These are phyloP conservation scores for Phytophthora multivora DNA, from an alignment of 352 stramenopile species.

Conservation along the genomic window DNA sequence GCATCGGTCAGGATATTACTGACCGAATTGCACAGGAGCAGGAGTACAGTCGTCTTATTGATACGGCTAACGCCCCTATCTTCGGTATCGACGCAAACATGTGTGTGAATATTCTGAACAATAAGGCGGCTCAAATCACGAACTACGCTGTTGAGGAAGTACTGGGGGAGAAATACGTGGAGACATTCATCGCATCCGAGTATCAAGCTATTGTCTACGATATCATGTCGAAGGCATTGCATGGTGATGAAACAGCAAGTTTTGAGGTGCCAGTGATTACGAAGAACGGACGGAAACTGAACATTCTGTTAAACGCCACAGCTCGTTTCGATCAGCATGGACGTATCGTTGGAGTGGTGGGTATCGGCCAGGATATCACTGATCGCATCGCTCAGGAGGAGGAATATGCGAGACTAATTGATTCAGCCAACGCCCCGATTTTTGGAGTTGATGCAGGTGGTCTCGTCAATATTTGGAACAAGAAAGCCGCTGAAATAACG, in stretches of 20 bases:
- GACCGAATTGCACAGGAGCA: conserved; percentile 65
- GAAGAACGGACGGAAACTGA: conserved; percentile 42
- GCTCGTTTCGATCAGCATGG: conserved; percentile 54
- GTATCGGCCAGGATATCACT: conserved; percentile 59
- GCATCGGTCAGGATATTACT: conserved; percentile 78
- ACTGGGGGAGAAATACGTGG: conserved; percentile 58
- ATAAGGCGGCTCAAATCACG: conserved; percentile 60
- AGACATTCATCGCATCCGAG: conserved; percentile 60
- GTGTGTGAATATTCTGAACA: conserved; percentile 72
- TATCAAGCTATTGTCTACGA: conserved; percentile 52
- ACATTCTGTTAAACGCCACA: conserved; percentile 60
- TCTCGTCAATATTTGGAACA: conserved; percentile 72
- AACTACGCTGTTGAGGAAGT: conserved; percentile 62
- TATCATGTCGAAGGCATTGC: conserved; percentile 61
- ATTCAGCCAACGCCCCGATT: conserved; percentile 75
- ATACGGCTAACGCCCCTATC: conserved; percentile 74
- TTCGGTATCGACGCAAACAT: conserved; percentile 73
- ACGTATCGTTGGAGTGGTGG: conserved; percentile 55
- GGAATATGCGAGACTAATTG: conserved; percentile 69
- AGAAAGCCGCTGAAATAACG: conserved; percentile 59
- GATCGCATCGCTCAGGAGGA: conserved; percentile 68
- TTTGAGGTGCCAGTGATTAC: conserved; percentile 75
- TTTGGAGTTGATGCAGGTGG: conserved; percentile 71
- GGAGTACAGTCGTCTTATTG: conserved; percentile 72
- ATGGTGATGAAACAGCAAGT: conserved; percentile 57